Evolutionary conservation across 1,139 yeast genomes (phyloP).

Genomic region (Debaryomyces nepalensis): DNA sequence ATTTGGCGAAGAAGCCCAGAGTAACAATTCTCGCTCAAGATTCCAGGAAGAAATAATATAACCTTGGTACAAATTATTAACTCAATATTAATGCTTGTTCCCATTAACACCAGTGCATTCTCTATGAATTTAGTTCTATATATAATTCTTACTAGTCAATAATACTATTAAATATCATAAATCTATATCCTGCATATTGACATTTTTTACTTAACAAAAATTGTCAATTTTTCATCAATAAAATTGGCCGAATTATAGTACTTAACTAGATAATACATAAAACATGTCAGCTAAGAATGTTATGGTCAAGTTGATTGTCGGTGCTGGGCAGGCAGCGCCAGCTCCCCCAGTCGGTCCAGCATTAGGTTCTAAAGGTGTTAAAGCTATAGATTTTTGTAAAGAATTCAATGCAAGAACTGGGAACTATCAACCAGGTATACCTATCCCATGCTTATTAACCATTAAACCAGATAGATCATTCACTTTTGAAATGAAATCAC

Average conservation of each 20-base stretch:
- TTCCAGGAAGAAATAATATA: conserved; percentile 29
- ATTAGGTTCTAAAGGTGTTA: conserved; percentile 96
- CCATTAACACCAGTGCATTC: not conserved
- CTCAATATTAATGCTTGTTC: not conserved
- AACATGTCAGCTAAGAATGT: conserved; percentile 48
- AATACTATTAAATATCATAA: not conserved
- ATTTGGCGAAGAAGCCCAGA: conserved; percentile 24
- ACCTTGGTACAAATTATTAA: not conserved
- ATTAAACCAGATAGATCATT: conserved; percentile 94
- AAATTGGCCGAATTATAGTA: conserved; percentile 1
- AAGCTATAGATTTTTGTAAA: conserved; percentile 97
- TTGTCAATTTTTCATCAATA: conserved; percentile 6
- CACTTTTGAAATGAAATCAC: conserved; percentile 84
- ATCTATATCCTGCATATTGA: not conserved
- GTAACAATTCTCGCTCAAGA: conserved; percentile 30
- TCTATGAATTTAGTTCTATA: conserved; percentile 1
- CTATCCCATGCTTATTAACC: conserved; percentile 83
- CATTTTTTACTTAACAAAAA: not conserved
- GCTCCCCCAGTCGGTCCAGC: conserved; percentile 99
- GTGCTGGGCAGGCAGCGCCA: conserved; percentile 99
- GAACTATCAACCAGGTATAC: conserved; percentile 79
- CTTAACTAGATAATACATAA: not conserved
- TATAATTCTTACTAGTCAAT: no score
- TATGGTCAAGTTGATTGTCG: conserved; percentile 86
- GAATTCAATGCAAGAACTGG: conserved; percentile 98